Evolutionary conservation across 2,329 filamentous ascomycete genomes (phyloP).

Genomic region (Zymoseptoria pseudotritici): DNA sequence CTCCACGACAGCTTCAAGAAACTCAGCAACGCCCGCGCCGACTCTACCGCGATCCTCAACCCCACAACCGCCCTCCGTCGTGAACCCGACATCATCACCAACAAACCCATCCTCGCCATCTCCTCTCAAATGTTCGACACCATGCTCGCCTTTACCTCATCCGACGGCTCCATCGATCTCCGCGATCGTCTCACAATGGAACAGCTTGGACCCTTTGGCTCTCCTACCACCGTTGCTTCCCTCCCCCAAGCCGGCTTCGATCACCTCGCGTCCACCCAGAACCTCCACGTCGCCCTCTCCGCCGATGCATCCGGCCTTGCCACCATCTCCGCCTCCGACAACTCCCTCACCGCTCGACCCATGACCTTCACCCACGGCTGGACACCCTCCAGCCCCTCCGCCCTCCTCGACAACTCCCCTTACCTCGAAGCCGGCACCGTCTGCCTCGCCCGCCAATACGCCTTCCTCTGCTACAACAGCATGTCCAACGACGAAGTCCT

Average conservation of each 20-base stretch:
- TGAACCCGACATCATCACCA: conserved; percentile 58
- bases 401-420: conserved; percentile 18
- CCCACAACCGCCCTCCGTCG: conserved; percentile 49
- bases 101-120: conserved; percentile 64
- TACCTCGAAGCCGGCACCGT: conserved; percentile 26
- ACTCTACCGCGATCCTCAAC: conserved; percentile 12
- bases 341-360: conserved; percentile 30
- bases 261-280: conserved; percentile 56
- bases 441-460: conserved; percentile 29
- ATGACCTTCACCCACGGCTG: conserved; percentile 26
- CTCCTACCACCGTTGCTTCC: conserved; percentile 58
- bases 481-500: conserved; percentile 45
- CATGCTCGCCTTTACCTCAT: conserved; percentile 63
- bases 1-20: conserved; percentile 33
- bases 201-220: conserved; percentile 53
- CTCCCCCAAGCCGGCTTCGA: conserved; percentile 72
- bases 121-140: conserved; percentile 64
- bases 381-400: conserved; percentile 2
- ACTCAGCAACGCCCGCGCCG: conserved; percentile 19
- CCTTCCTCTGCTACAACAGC: conserved; percentile 34
- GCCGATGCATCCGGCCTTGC: conserved; percentile 42
- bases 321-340: conserved; percentile 36
- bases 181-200: conserved; percentile 68
- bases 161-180: conserved; percentile 75
- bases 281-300: conserved; percentile 39